phyloP scores from a whole-genome alignment of 164 flowering plant genomes.

The Kalanchoe fedtschenkoi region DNA sequence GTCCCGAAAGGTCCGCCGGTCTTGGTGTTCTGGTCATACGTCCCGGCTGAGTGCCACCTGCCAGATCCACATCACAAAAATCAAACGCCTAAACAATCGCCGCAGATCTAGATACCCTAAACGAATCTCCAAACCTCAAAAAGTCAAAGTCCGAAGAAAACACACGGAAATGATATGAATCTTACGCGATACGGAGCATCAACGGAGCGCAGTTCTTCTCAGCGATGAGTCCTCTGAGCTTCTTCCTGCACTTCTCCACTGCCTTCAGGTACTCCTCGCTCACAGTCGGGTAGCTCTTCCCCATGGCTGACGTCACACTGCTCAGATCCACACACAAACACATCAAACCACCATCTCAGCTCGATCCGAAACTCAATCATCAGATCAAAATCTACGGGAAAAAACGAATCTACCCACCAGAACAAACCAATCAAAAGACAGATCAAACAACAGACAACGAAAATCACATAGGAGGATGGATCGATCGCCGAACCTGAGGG shows the following conservation, averaged over 20 bases:
- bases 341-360: background rate
- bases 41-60: constrained; percentile 98
- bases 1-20: constrained; percentile 98
- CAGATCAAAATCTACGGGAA: too few relatives aligned
- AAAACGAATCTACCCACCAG: too few relatives aligned
- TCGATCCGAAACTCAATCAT: too few relatives aligned
- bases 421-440: too few relatives aligned
- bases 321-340: background rate
- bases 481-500: too few relatives aligned
- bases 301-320: constrained; percentile 26
- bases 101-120: background rate
- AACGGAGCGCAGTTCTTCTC: constrained; percentile 88
- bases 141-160: background rate
- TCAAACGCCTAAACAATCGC: background rate
- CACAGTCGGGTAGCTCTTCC: constrained; percentile 68
- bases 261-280: constrained; percentile 69
- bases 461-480: too few relatives aligned
- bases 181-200: constrained; percentile 83
- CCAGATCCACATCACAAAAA: constrained; percentile 1
- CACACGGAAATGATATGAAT: background rate
- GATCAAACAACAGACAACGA: too few relatives aligned
- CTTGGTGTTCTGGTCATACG: constrained; percentile 56
- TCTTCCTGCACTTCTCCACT: constrained; percentile 59
- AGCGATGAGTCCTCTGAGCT: constrained; percentile 72
- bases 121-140: background rate